Base-by-base conservation (phyloP, 1,284 basidiomycete genomes). In the Moesziomyces sp. region DNA sequence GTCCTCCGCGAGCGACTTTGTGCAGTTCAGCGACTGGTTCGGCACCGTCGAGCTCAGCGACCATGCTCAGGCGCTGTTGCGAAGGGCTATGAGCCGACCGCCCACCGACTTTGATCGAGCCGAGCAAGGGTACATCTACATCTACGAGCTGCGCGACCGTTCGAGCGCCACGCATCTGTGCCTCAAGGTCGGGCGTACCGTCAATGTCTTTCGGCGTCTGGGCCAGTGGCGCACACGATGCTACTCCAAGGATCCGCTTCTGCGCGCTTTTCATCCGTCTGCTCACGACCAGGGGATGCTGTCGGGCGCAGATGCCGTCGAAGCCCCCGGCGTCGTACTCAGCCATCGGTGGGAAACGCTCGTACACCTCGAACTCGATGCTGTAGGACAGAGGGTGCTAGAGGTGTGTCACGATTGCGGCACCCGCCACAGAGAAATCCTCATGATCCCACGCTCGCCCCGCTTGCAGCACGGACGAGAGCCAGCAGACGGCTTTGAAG, bases 321-420 rank as follows among this genome's bases (percentile, higher is more conserved):
- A 55, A 0, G 34, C 51, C 23, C 35, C 49, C 0, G 77, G 76
- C 16, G 51, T 71, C 2, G 26, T 19, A 9, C 55, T 64, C 23
- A 69, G 63, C n/a, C 72, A 70, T 38, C 72, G 68, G 8, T 79
- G 77, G 77, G 77, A 79, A 21, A 40, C 54, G 21, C 73, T 79
- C 6, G 52, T 70, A 10, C 76, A 79, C 43, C 46, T 74, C 16
- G 76, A 79, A 54, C 57, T 79, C 8, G 38, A 16, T 3, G 61
- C 62, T 3, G 19, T 71, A 4, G 74, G 68, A 2, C 28, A 46
- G 8, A 47, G 69, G 28, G 40, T 76, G 21, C 46, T 65, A 38
- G 64, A 71, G 18, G 30, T 14, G 1, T 79, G 77, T 19, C 28
- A n/a, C 3, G 76, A 79, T 53, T 79, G 77, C 46, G 64, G 69